Conservation (phyloP, 1,284 basidiomycete species). For the Marasmius fiardii region DNA sequence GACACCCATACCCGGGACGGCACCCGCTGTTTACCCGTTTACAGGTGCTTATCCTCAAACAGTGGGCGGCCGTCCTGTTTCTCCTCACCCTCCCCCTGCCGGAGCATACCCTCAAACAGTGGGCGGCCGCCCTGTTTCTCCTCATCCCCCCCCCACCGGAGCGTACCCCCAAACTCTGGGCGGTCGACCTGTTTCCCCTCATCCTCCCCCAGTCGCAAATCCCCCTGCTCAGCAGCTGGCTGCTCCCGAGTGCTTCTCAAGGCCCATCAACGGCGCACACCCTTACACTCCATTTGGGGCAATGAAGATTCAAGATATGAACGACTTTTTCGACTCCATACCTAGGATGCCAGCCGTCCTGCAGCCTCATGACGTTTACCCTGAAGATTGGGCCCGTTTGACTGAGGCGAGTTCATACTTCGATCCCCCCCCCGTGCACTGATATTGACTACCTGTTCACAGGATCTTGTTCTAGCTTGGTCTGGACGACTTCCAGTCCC, state of each 20-base stretch:
- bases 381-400: slow-evolving; percentile 73
- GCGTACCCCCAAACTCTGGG: slow-evolving; percentile 29
- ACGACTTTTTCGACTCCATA: slow-evolving; percentile 58
- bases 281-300: slow-evolving; percentile 66
- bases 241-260: slow-evolving; percentile 67
- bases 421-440: slow-evolving; percentile 1
- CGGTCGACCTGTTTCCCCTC: slow-evolving; percentile 1
- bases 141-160: slow-evolving; percentile 22
- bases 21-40: slow-evolving; percentile 3
- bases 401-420: slow-evolving; percentile 50
- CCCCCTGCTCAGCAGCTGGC: slow-evolving; percentile 40
- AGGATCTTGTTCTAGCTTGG: slow-evolving; percentile 75
- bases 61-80: slow-evolving; percentile 11
- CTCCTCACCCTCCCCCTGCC: slow-evolving; percentile 22
- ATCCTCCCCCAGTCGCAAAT: slow-evolving; percentile 18
- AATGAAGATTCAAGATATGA: slow-evolving; percentile 72
- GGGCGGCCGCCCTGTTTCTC: slow-evolving; percentile 2
- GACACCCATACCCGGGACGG: slow-evolving; percentile 28
- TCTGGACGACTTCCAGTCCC: slow-evolving; percentile 65
- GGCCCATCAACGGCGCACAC: slow-evolving; percentile 62
- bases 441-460: slow-evolving; percentile 8
- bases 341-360: slow-evolving; percentile 71
- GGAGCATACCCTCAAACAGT: slow-evolving; percentile 28
- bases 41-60: slow-evolving; percentile 28
- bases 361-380: slow-evolving; percentile 71